Evolutionary conservation across 345 rosid species (phyloP), one percentile per base, ranked within the genome.

Genomic region (Cardamine occulta): DNA sequence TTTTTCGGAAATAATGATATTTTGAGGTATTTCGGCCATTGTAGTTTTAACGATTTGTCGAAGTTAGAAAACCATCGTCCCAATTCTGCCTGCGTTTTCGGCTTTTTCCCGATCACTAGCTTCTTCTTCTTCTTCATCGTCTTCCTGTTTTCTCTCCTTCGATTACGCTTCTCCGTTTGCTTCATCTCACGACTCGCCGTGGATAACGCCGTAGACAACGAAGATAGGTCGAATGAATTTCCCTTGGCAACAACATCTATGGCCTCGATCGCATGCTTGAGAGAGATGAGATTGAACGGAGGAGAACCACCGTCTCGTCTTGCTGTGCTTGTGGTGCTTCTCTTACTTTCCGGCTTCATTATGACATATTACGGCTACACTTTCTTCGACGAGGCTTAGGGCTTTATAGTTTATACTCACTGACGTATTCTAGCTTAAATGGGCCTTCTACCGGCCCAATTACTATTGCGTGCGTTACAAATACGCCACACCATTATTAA

Each of bases 201-300:
- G 1, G 49, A 15, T 55, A 74, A 63, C 17, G 77, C 63, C 24
- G 1, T 63, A 8, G 76, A 40, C 45, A 73, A 31, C 9, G 77
- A 64, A 48, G 66, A 24, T 5, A 45, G 49, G 4, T 65, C 14
- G 14, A 56, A 23, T 17, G 58, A 19, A 4, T 10, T 74, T 32
- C 35, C 65, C 59, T 56, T 24, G 5, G 39, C 1, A 10, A 6
- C 14, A n/a, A 6, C 18, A n/a, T 47, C 59, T 17, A 66, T 4
- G 31, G 51, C n/a, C 8, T 66, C 66, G 60, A 74, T 74, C 42
- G 39, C 78, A 11, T 57, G 51, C 42, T 74, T 57, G 9, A 66
- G 40, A 14, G 72, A 31, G 5, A 29, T 24, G 4, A 66, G 23
- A 8, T 66, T 66, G 60, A 74, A 74, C 73, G 60, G 7, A 2